Conservation (phyloP, 257 asterid species). For the Penstemon davidsonii region DNA sequence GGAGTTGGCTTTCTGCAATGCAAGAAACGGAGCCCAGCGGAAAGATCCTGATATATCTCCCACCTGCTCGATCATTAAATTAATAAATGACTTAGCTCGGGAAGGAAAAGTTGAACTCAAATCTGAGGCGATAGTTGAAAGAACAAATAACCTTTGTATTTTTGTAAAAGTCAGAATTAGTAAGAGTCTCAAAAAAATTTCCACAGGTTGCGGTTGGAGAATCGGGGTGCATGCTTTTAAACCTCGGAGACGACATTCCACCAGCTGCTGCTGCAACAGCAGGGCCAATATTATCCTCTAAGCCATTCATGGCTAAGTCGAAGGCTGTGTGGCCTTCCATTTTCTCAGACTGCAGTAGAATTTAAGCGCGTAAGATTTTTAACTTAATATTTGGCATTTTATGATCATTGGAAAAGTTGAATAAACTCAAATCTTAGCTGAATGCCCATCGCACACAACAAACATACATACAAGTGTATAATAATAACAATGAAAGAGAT, state of each 20-base stretch:
- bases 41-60: constrained; percentile 91
- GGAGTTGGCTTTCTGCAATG: constrained; percentile 88
- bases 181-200: constrained; percentile 74
- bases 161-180: constrained; percentile 84
- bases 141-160: constrained; percentile 67
- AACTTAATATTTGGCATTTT: not conserved
- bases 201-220: constrained; percentile 91
- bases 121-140: not conserved
- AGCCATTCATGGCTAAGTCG: constrained; percentile 35
- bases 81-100: constrained; percentile 13
- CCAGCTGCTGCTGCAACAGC: constrained; percentile 82
- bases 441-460: no score
- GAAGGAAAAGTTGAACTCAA: not conserved
- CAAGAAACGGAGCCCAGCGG: constrained; percentile 99
- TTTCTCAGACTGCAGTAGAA: constrained; percentile 71
- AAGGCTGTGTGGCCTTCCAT: constrained; percentile 55
- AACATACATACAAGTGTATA: no score
- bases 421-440: no score
- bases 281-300: constrained; percentile 49
- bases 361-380: not conserved
- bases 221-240: constrained; percentile 76
- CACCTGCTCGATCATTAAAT: constrained; percentile 51
- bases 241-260: constrained; percentile 89
- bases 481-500: no score
- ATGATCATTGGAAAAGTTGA: not conserved